These are phyloP conservation scores for Neopestalotiopsis sp. DNA, from an alignment of 2,329 filamentous ascomycete genomes.

Conservation along the genomic window DNA sequence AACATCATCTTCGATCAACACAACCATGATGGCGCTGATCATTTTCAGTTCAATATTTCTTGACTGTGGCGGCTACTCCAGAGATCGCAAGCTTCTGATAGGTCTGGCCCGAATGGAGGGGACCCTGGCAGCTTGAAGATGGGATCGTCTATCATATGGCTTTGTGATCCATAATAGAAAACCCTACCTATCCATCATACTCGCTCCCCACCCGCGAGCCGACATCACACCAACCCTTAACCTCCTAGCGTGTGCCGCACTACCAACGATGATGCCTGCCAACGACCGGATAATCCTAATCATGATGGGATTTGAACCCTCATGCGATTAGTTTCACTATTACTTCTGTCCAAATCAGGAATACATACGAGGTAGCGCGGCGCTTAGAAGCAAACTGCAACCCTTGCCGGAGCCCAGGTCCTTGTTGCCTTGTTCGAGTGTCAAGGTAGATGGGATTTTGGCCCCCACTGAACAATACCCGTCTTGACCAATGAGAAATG, in stretches of 20 bases:
- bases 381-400: not conserved
- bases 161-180: not conserved
- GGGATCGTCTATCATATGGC: not conserved
- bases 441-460: not conserved
- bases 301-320: not conserved
- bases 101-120: not conserved
- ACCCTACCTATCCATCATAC: no score
- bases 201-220: not conserved
- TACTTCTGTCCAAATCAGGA: not conserved
- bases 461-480: not conserved
- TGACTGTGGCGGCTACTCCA: not conserved
- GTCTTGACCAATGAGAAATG: not conserved
- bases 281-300: not conserved
- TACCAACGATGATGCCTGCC: not conserved
- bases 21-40: not conserved
- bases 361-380: not conserved
- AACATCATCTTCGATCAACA: not conserved
- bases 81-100: not conserved
- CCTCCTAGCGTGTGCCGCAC: not conserved
- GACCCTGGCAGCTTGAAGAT: not conserved
- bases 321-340: not conserved
- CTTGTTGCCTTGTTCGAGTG: not conserved
- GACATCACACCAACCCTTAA: not conserved
- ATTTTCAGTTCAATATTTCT: not conserved
- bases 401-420: not conserved